Evolutionary conservation across 257 asterid species (phyloP), one percentile per base, ranked within the genome.

Genomic region (Solanum chilense): DNA sequence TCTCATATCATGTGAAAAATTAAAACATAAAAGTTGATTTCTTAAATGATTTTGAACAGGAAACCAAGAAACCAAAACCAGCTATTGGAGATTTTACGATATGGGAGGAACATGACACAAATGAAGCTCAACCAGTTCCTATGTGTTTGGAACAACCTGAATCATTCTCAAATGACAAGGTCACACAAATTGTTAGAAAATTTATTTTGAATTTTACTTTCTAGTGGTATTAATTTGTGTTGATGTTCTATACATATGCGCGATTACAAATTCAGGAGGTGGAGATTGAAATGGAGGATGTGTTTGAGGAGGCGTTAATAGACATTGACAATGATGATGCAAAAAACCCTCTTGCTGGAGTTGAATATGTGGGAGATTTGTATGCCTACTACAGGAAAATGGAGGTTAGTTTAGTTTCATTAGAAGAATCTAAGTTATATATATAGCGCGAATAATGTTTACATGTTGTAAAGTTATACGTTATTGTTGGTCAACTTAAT

Each of bases 281-380:
- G 92, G 99, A 96, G 92, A 93, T 94, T 20, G 98, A 94, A 76
- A 96, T 95, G 98, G 99, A 94, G 76, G 98, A 96, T 89, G 92
- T 93, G 83, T 93, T 91, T 56, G 98, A 94, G 88, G 98, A 95
- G 89, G 81, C 92, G 12, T 83, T 94, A 1, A 25, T 89, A 78
- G 98, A 94, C 81, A 96, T 96, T 33, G 99, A 96, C 71, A 78
- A 90, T 20, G 68, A 89, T 56, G 98, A 96, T 84, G 93, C 90
- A 3, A 92, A 92, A 88, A 91, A 96, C 86, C 95, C 98, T 12
- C 93, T 96, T 45, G 93, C 98, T 14, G 97, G 91, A 33, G 91
- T 88, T 9, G 98, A 94, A 25, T 96, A 96, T 83, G 92, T 96
- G 6, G 96, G 94, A 58, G 98, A 96, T 86, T 87, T 95, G 7